phyloP scores from a whole-genome alignment of 331 rosid genomes.

The Rosa hybrid region DNA sequence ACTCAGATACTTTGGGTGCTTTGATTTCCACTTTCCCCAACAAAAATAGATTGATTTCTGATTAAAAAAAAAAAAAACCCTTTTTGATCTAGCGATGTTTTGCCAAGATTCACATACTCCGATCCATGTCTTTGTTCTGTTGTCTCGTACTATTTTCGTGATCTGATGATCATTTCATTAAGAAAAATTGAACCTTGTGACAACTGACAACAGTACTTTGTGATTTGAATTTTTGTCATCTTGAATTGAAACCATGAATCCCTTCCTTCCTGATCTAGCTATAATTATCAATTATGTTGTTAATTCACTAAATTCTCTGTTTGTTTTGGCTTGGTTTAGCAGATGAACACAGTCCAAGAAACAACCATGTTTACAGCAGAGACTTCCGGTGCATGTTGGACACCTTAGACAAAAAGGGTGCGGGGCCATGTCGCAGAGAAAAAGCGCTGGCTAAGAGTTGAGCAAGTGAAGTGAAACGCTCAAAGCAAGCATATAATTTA shows the following conservation, averaged over 20 bases:
- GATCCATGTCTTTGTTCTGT: slow-evolving; percentile 20
- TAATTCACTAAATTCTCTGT: slow-evolving; percentile 12
- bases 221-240: slow-evolving; percentile 8
- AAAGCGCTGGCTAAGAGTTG: slow-evolving; percentile 69
- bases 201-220: not conserved
- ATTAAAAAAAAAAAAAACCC: not conserved
- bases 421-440: slow-evolving; percentile 59
- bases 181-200: not conserved
- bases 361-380: slow-evolving; percentile 57
- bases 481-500: no score
- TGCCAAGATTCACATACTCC: slow-evolving; percentile 25
- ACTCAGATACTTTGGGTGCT: slow-evolving; percentile 62
- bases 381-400: slow-evolving; percentile 75
- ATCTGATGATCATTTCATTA: slow-evolving; percentile 9
- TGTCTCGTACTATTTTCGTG: slow-evolving; percentile 24
- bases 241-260: slow-evolving; percentile 6
- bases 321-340: slow-evolving; percentile 26
- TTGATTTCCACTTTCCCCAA: slow-evolving; percentile 61
- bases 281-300: not conserved
- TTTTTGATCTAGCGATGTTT: slow-evolving; percentile 19
- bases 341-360: slow-evolving; percentile 74
- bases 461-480: slow-evolving; percentile 43
- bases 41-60: slow-evolving; percentile 44
- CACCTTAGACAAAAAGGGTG: slow-evolving; percentile 75
- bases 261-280: slow-evolving; percentile 12